Evolutionary conservation across 768 basidiomycete species (phyloP), one percentile per base, ranked within the genome.

Genomic region (Boletus sp.): DNA sequence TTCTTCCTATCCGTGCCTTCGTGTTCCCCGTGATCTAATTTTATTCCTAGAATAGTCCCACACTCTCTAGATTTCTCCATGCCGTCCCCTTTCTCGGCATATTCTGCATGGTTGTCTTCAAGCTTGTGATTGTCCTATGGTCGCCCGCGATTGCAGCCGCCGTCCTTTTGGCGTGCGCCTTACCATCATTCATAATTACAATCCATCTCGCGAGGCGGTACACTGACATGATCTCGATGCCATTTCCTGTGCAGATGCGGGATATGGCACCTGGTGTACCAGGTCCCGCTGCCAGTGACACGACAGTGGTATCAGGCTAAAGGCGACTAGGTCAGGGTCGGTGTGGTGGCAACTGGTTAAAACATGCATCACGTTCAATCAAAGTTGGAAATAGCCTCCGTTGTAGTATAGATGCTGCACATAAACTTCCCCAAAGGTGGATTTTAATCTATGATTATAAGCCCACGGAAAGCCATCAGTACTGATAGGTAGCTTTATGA

Each of bases 1-100:
- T 47, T 40, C 8, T 40, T 44, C 21, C 6, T 17, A 37, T 39
- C 29, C 4, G n/a, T 34, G 13, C 21, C 5, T 29, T 21, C 23
- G 19, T 23, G n/a, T 29, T n/a, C 19, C 7, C 40, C 34, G n/a
- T 40, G n/a, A 23, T 38, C 40, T 43, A 3, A 47, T 21, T 7
- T 37, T 17, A 8, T 11, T 27, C 4, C 29, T 11, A 71, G 68
- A 39, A 48, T 29, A 46, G 32, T 34, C 48, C 60, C n/a, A 33
- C 37, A 11, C 34, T 65, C 5, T 59, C 58, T 29, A 54, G n/a
- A 39, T 29, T 61, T 23, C 61, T 70, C 15, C 63, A 71, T 35
- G 48, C 54, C 21, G 41, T 68, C n/a, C 69, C 70, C 25, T 53
- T 61, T 29, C 37, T 71, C 5, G 69, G 69, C 17, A 58, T 70